Conservation (phyloP, 2,329 filamentous ascomycete species). For the Tympanopsis confertula region DNA sequence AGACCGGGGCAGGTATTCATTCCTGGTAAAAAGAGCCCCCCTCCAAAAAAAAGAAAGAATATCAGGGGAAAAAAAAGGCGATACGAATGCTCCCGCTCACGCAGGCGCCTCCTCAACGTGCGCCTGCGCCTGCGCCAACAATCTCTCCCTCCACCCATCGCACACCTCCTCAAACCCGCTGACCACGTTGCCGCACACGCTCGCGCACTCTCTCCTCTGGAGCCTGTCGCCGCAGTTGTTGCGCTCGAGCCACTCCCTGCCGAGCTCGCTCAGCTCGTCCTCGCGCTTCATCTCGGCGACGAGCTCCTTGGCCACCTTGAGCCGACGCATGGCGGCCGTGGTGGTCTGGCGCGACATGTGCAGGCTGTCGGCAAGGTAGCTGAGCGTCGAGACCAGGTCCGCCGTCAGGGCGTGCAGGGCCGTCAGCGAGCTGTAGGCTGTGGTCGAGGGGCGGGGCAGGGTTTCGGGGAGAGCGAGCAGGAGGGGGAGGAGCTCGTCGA, state of each 20-base stretch:
- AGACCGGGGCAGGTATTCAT: no score
- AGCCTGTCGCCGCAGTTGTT: constrained; percentile 76
- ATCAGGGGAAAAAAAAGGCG: no score
- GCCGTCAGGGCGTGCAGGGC: constrained; percentile 59
- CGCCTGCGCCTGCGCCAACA: constrained; percentile 57
- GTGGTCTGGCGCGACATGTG: constrained; percentile 90
- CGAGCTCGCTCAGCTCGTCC: constrained; percentile 71
- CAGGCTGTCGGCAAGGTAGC: constrained; percentile 77
- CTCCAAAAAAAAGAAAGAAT: no score
- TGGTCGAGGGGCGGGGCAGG: constrained; percentile 53
- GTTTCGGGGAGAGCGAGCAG: constrained; percentile 52
- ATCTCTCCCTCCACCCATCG: constrained; percentile 67
- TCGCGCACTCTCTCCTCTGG: constrained; percentile 66
- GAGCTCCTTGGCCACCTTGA: constrained; percentile 74
- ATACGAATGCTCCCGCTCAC: no score
- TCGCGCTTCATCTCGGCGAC: constrained; percentile 77
- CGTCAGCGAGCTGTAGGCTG: constrained; percentile 54
- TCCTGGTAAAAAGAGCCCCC: no score
- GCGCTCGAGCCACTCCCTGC: constrained; percentile 66
- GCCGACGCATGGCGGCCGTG: constrained; percentile 64
- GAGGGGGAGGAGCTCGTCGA: constrained; percentile 59
- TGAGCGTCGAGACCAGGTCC: constrained; percentile 68
- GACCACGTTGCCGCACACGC: constrained; percentile 76
- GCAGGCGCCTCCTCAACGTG: no score
- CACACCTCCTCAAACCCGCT: constrained; percentile 87